phyloP scores from a whole-genome alignment of 73 alveolate genomes.

The Urostyla sp. region DNA sequence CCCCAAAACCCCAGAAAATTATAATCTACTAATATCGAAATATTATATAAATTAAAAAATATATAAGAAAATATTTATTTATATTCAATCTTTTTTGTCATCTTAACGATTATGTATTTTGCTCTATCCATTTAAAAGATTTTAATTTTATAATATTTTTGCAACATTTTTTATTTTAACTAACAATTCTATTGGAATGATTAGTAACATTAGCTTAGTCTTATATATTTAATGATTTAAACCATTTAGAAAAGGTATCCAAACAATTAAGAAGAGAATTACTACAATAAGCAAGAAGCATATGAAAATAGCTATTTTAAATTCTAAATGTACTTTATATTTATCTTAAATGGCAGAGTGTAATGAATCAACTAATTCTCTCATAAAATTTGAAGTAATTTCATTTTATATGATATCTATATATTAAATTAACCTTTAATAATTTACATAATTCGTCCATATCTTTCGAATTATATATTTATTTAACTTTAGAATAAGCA shows the following conservation, averaged over 20 bases:
- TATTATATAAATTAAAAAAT: no score
- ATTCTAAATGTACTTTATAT: slow-evolving; percentile 25
- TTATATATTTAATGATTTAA: slow-evolving; percentile 39
- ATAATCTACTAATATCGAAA: not conserved
- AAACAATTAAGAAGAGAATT: slow-evolving; percentile 32
- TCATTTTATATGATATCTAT: slow-evolving; percentile 40
- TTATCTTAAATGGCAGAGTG: slow-evolving; percentile 19
- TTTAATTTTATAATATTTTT: slow-evolving; percentile 31
- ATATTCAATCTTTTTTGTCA: not conserved
- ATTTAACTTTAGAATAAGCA: not conserved
- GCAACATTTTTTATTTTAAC: slow-evolving; percentile 57
- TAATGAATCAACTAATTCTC: not conserved
- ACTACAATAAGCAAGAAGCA: slow-evolving; percentile 41
- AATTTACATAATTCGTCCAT: slow-evolving; percentile 12
- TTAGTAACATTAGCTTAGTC: slow-evolving; percentile 58
- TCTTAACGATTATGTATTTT: not conserved
- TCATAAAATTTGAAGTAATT: slow-evolving; percentile 8
- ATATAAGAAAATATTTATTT: not conserved
- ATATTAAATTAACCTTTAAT: not conserved
- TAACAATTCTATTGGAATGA: slow-evolving; percentile 45
- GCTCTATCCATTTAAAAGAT: slow-evolving; percentile 1
- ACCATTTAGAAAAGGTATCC: slow-evolving; percentile 64
- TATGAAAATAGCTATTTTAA: slow-evolving; percentile 57
- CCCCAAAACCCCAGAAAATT: no score
- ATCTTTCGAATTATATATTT: not conserved